Conservation (phyloP, 129 eudicot species). For the Smallanthus sonchifolius region DNA sequence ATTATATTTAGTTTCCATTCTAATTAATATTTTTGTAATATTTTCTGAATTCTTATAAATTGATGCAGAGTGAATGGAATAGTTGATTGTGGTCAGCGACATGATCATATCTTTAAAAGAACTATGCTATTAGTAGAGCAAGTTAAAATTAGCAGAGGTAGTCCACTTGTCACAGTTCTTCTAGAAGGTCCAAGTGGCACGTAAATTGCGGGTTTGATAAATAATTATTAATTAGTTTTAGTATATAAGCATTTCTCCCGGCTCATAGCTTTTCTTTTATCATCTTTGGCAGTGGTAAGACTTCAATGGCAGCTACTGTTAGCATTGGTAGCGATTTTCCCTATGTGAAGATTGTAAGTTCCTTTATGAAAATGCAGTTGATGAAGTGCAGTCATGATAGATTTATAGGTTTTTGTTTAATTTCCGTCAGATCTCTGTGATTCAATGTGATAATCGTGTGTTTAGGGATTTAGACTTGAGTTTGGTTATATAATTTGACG, state of each 20-base stretch:
- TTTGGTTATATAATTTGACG: background rate
- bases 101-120: constrained; percentile 76
- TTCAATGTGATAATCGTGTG: background rate
- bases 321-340: constrained; percentile 97
- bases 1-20: background rate
- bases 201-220: constrained; percentile 28
- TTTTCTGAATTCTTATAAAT: background rate
- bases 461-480: background rate
- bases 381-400: background rate
- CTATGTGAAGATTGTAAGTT: constrained; percentile 93
- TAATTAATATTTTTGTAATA: background rate
- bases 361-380: no score
- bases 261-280: background rate
- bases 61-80: constrained; percentile 84
- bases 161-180: constrained; percentile 89
- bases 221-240: background rate
- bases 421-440: constrained; percentile 18
- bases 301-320: constrained; percentile 97
- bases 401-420: background rate
- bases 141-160: constrained; percentile 92
- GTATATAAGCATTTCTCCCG: background rate
- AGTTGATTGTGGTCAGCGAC: constrained; percentile 87
- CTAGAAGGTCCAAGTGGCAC: constrained; percentile 99
- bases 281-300: constrained; percentile 78
- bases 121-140: constrained; percentile 91